Evolutionary conservation across 306 rosid genomes (phyloP).

Genomic region (Benincasa hispida): DNA sequence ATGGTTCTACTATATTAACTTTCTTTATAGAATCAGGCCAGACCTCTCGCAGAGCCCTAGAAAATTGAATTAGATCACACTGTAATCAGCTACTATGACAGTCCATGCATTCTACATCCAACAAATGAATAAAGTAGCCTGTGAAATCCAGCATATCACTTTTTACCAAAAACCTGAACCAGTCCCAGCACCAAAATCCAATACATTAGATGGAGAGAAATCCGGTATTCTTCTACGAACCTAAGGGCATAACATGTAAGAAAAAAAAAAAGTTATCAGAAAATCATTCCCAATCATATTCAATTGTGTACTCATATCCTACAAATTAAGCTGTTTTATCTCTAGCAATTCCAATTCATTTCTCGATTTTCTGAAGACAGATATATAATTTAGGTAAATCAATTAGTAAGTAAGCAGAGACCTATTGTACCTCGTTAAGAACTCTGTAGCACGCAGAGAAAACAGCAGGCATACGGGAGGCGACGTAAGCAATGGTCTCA

Average conservation of each 20-base stretch:
- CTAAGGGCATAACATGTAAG: slow-evolving; percentile 17
- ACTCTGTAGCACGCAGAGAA: slow-evolving; percentile 87
- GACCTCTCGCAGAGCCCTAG: slow-evolving; percentile 79
- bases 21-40: slow-evolving; percentile 79
- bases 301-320: not conserved
- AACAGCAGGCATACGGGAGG: slow-evolving; percentile 93
- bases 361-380: not conserved
- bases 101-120: not conserved
- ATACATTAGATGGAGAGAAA: slow-evolving; percentile 59
- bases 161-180: slow-evolving; percentile 93
- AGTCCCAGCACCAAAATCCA: slow-evolving; percentile 95
- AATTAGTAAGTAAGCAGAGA: too few species aligned
- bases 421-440: slow-evolving; percentile 58
- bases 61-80: slow-evolving; percentile 18
- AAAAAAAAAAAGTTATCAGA: not conserved
- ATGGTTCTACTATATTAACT: slow-evolving; percentile 77
- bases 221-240: slow-evolving; percentile 73
- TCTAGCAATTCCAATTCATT: not conserved
- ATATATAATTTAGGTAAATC: not conserved
- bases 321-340: not conserved
- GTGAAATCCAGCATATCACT: not conserved
- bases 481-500: slow-evolving; percentile 79
- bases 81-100: not conserved
- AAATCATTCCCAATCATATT: not conserved
- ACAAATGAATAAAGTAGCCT: not conserved